Evolutionary conservation across 2,329 filamentous ascomycete species (phyloP), one percentile per base, ranked within the genome.

Genomic region (Cladosporium sp.): DNA sequence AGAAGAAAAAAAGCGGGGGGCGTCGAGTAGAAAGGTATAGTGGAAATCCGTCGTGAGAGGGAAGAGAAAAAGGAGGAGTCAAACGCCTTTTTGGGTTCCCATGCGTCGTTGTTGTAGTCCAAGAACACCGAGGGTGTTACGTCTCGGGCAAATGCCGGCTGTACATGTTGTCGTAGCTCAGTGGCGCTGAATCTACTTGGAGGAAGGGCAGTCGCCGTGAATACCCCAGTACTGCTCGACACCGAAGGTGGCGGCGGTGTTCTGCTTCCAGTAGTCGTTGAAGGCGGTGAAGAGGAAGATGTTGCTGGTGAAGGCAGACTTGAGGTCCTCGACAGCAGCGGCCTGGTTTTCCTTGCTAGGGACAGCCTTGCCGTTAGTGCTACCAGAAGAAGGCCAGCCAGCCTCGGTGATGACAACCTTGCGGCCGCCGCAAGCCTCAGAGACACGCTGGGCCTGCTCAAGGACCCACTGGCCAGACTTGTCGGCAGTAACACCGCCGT

Each of bases 281-380:
- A 89, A 94, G 3, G 91, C 89, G 30, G 89, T 90, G 79, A 95
- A 94, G 25, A 96, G 80, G 69, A 93, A 85, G 51, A 94, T 73
- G 63, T 87, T 84, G 58, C 77, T 74, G 16, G 79, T 73, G 74
- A 92, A 92, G 2, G 82, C 80, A 43, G 75, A 73, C 76, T 85
- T 86, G 72, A 96, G 85, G 26, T 88, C 89, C 6, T 79, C 76
- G 39, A 96, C 76, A 13, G 92, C 92, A 25, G 77, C 75, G 13
- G 80, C 75, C 76, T 96, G 92, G 69, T 93, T 87, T 13, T 82
- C 79, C n/a, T 80, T 72, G 14, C 87, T 87, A 0, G 92, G 90
- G 1, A 93, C 80, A n/a, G 91, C 91, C 21, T 75, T 73, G 2
- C 87, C 86, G 74, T 95, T 93, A 61, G 82, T 67, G 14, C 80